phyloP scores from a whole-genome alignment of 179 eudicot species.

The Amaranthus tricolor region DNA sequence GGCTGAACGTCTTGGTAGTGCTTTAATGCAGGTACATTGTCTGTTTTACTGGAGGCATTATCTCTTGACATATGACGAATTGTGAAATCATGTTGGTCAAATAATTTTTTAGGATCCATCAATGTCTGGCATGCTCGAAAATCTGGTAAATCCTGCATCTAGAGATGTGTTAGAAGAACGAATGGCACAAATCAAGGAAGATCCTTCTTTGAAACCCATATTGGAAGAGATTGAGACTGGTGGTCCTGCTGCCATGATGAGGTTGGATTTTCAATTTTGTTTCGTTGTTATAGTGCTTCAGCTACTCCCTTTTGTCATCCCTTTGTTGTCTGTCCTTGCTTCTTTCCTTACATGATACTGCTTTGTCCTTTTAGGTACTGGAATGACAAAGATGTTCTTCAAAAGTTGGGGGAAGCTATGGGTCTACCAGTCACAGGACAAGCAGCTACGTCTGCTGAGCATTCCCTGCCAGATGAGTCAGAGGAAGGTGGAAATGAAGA shows the following conservation, averaged over 20 bases:
- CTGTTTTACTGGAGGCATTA: background rate
- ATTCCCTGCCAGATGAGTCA: slow-evolving; percentile 53
- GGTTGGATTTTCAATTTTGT: slow-evolving; percentile 38
- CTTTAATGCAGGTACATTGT: slow-evolving; percentile 80
- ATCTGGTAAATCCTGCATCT: slow-evolving; percentile 72
- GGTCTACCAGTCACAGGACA: slow-evolving; percentile 77
- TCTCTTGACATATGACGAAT: background rate
- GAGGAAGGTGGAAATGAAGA: slow-evolving; percentile 82
- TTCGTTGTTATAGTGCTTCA: background rate
- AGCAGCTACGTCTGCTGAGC: slow-evolving; percentile 53
- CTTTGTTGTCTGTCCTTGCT: slow-evolving; percentile 1
- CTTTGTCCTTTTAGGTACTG: slow-evolving; percentile 63
- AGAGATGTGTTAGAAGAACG: slow-evolving; percentile 85
- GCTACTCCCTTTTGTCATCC: background rate
- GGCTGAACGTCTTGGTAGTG: slow-evolving; percentile 98
- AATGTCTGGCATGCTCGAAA: slow-evolving; percentile 95
- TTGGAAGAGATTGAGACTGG: slow-evolving; percentile 94
- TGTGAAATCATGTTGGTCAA: background rate
- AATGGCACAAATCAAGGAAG: slow-evolving; percentile 87
- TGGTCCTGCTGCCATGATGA: slow-evolving; percentile 99
- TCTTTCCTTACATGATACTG: background rate
- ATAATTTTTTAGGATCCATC: slow-evolving; percentile 74
- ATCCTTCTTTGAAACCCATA: slow-evolving; percentile 90
- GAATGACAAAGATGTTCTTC: slow-evolving; percentile 90
- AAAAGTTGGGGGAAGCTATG: slow-evolving; percentile 98